These are phyloP conservation scores for Trichoderma gamsii DNA, from an alignment of 495 filamentous ascomycete species.

Conservation along the genomic window DNA sequence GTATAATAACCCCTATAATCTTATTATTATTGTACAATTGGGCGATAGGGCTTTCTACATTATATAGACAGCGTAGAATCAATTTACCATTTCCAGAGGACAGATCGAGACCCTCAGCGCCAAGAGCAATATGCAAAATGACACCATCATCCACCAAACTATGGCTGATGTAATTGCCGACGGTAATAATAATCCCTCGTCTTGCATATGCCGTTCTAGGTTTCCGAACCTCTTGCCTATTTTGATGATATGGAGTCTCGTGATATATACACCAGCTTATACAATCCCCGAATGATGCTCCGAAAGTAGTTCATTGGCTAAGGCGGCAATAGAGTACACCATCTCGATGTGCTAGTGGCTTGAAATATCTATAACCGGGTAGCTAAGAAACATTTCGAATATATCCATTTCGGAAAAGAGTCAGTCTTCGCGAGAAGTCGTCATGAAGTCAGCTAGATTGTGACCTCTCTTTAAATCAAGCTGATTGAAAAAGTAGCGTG, in stretches of 20 bases:
- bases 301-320: background rate
- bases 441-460: background rate
- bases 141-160: too few relatives aligned
- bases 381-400: background rate
- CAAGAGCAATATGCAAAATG: too few relatives aligned
- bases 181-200: background rate
- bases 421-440: background rate
- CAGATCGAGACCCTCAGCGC: too few relatives aligned
- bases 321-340: background rate
- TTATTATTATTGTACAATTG: too few relatives aligned
- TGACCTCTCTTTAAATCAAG: background rate
- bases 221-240: constrained; percentile 1
- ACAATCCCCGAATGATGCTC: background rate
- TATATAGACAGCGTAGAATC: too few relatives aligned
- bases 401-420: background rate
- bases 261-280: background rate
- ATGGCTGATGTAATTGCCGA: background rate
- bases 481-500: too few relatives aligned
- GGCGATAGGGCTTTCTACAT: too few relatives aligned
- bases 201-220: background rate
- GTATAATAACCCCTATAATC: too few relatives aligned
- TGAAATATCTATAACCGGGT: background rate
- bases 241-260: background rate
- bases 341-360: background rate
- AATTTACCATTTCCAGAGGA: too few relatives aligned